Base-by-base conservation (phyloP, 2,329 filamentous ascomycete genomes). In the Hortaea sp. region DNA sequence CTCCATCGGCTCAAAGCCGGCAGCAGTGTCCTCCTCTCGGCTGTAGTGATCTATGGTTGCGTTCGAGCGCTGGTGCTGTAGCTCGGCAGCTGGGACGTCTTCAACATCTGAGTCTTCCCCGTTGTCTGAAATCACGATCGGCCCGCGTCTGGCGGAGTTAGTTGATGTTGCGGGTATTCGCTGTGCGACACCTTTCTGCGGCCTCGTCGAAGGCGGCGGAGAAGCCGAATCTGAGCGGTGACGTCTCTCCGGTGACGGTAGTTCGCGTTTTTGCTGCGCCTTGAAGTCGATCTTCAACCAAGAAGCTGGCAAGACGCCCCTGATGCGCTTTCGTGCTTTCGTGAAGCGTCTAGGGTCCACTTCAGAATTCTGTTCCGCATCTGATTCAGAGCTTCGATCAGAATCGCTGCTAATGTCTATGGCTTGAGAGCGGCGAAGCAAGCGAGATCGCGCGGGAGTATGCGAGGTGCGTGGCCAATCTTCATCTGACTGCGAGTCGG, bases 231-330 rank as follows among this genome's bases (percentile, higher is more conserved):
- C 50, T 20, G 42, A n/a, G 43, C 44, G 37, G 5, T 31, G 47
- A 30, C 28, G 32, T 34, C 41, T 43, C 32, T 29, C 10, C 7
- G 37, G 37, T 27, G 37, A 43, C 29, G 46, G 41, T 6, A 48
- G 40, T 27, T 41, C 39, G 20, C 29, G 48, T 43, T 47, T 29
- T 39, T 50, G 49, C 32, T 57, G 56, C 11, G 55, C 50, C 35
- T 68, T 61, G n/a, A 60, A 57, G 49, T 74, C 71, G 29, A 74
- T 64, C 43, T 66, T 70, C 43, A 74, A 54, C 69, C 70, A 74
- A 1, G 71, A 74, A 29, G 71, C 71, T 28, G 71, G 71, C 12
- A 74, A 56, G 6, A 74, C 71, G 9, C 71, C 71, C 57, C 61
- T 69, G 41, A 74, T 74, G 34, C 64, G 65, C 45, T 62, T 69